A percentile compares a stretch with the other conserved stretches of the same genome.
Conservation (phyloP, 2,329 filamentous ascomycete genomes). For the Stagonosporopsis vannaccii region DNA sequence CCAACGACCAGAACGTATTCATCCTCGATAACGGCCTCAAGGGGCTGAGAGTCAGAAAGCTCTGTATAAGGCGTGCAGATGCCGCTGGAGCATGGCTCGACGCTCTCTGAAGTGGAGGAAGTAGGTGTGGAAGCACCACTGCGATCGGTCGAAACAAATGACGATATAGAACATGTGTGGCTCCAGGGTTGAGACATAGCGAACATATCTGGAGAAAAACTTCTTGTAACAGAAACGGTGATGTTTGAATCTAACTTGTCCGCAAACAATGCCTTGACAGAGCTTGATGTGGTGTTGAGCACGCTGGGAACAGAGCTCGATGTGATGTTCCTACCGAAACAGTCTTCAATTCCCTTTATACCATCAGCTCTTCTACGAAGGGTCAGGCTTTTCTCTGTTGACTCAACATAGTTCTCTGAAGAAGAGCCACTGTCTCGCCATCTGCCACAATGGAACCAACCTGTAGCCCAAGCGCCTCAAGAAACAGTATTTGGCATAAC, state of each 20-base stretch:
- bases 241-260: not conserved
- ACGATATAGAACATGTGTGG: not conserved
- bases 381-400: not conserved
- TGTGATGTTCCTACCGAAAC: too few relatives aligned
- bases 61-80: slow-evolving; percentile 1
- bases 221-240: not conserved
- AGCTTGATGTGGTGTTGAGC: too few relatives aligned
- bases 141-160: not conserved
- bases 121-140: slow-evolving; percentile 4
- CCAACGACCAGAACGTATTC: slow-evolving; percentile 39
- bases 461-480: slow-evolving; percentile 3
- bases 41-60: slow-evolving; percentile 1
- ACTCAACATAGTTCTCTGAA: not conserved
- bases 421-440: not conserved
- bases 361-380: not conserved
- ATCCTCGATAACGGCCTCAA: not conserved
- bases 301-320: too few relatives aligned
- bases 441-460: slow-evolving; percentile 1
- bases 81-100: not conserved
- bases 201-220: too few relatives aligned
- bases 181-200: not conserved
- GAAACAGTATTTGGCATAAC: not conserved
- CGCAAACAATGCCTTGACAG: too few relatives aligned
- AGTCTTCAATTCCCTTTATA: too few relatives aligned
- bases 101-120: not conserved